Evolutionary conservation across 345 rosid species (phyloP).

Genomic region (Garcia nutans): DNA sequence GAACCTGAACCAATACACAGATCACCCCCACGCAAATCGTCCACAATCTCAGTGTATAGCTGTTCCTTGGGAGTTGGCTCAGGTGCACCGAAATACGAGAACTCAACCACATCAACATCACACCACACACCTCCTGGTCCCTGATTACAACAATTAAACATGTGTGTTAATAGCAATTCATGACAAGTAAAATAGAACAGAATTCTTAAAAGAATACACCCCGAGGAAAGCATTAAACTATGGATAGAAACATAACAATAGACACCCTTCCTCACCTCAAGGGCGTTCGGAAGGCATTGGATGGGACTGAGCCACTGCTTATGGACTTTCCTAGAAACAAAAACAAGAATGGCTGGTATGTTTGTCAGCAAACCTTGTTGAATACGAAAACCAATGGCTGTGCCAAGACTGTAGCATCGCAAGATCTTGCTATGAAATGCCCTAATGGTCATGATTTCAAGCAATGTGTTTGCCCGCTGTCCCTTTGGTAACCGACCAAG

Average conservation of each 20-base stretch:
- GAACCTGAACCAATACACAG: slow-evolving; percentile 89
- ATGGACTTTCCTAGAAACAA: slow-evolving; percentile 89
- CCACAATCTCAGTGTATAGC: slow-evolving; percentile 80
- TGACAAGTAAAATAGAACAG: slow-evolving; percentile 18
- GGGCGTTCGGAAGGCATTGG: slow-evolving; percentile 80
- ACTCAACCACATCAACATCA: slow-evolving; percentile 94
- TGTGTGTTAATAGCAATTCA: slow-evolving; percentile 18
- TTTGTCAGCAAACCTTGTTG: slow-evolving; percentile 65
- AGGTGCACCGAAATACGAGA: slow-evolving; percentile 89
- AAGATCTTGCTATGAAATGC: slow-evolving; percentile 90
- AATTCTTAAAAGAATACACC: neutral
- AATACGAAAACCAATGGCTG: slow-evolving; percentile 94
- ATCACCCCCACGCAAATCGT: slow-evolving; percentile 85
- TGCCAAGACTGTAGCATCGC: slow-evolving; percentile 84
- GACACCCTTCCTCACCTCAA: slow-evolving; percentile 54
- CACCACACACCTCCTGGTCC: slow-evolving; percentile 99
- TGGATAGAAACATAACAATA: neutral
- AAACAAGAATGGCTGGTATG: slow-evolving; percentile 91
- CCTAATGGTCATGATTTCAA: slow-evolving; percentile 93
- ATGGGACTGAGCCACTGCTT: slow-evolving; percentile 82
- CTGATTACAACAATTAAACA: slow-evolving; percentile 34
- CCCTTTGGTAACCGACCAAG: slow-evolving; percentile 70
- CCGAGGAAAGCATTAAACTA: neutral
- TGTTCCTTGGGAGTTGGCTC: slow-evolving; percentile 83
- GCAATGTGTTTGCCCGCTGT: slow-evolving; percentile 78